Conservation (phyloP, 306 rosid genomes). For the Dryas octopetala region DNA sequence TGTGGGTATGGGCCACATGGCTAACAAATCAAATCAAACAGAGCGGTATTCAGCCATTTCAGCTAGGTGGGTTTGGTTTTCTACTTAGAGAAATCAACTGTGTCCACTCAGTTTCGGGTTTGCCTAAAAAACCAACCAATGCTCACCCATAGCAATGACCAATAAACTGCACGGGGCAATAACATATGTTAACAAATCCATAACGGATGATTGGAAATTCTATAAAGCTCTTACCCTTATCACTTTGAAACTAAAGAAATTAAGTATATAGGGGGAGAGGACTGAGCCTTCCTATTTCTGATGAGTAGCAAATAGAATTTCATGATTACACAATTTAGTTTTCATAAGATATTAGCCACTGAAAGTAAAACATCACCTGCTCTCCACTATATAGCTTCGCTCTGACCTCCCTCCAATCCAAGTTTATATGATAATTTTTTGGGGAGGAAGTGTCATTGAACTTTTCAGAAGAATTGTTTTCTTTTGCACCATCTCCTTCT, state of each 20-base stretch:
- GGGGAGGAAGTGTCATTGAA: slow-evolving; percentile 45
- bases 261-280: background rate
- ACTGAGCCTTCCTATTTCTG: background rate
- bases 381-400: slow-evolving; percentile 73
- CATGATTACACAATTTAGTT: slow-evolving; percentile 1
- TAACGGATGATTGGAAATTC: background rate
- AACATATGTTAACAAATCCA: background rate
- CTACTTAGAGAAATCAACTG: background rate
- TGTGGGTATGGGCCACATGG: background rate
- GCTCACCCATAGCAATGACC: background rate
- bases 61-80: background rate
- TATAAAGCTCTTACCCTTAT: background rate
- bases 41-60: background rate
- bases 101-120: background rate
- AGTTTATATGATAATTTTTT: slow-evolving; percentile 42
- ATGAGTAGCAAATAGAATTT: background rate
- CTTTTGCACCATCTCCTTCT: slow-evolving; percentile 68
- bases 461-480: slow-evolving; percentile 55
- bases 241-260: background rate
- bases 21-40: too few species aligned
- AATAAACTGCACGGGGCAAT: background rate
- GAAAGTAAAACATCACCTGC: slow-evolving; percentile 61
- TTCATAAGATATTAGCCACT: slow-evolving; percentile 9
- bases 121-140: background rate
- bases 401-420: slow-evolving; percentile 96